Evolutionary conservation across 2,329 filamentous ascomycete genomes (phyloP).

Genomic region (Sporothrix luriei): DNA sequence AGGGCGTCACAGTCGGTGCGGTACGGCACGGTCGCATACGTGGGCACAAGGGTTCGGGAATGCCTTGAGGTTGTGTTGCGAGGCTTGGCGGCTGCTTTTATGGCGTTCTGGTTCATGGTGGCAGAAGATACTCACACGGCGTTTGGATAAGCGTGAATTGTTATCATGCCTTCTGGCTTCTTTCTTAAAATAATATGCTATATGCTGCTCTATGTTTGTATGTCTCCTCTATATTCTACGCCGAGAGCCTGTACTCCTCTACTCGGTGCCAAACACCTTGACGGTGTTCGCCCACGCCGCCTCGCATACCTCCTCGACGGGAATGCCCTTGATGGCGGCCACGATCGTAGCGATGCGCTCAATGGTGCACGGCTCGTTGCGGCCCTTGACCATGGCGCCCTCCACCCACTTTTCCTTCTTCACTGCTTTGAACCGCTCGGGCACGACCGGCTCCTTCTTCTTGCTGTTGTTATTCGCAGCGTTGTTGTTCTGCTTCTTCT

Average conservation of each 20-base stretch:
- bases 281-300: constrained; percentile 82
- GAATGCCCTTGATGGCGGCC: constrained; percentile 78
- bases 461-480: constrained; percentile 39
- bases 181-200: not conserved
- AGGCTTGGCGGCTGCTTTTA: not conserved
- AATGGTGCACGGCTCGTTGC: constrained; percentile 91
- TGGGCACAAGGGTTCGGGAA: constrained; percentile 59
- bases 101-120: constrained; percentile 2
- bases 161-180: not conserved
- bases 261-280: constrained; percentile 66
- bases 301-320: constrained; percentile 81
- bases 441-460: constrained; percentile 66
- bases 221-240: not conserved
- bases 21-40: constrained; percentile 68
- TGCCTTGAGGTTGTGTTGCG: constrained; percentile 42
- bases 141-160: constrained; percentile 10
- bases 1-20: constrained; percentile 72
- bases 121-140: constrained; percentile 7
- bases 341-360: constrained; percentile 85
- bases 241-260: not conserved
- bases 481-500: constrained; percentile 36
- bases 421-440: constrained; percentile 74
- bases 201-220: constrained; percentile 9
- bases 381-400: constrained; percentile 87
- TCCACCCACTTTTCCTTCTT: constrained; percentile 96